Conservation (phyloP, 805 yeast species). For the Hanseniaspora clermontiae region DNA sequence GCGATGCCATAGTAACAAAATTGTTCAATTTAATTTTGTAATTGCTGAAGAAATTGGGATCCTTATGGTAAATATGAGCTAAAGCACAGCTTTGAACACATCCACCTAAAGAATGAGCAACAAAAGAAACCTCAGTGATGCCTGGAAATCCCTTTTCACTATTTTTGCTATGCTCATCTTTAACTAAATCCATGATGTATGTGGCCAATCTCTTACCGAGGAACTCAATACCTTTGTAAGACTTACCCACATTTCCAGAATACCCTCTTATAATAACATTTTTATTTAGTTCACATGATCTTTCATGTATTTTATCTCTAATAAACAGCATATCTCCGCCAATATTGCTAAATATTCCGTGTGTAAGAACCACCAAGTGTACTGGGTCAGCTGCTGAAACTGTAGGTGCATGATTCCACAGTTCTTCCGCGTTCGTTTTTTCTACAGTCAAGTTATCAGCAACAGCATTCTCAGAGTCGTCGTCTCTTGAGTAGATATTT, state of each 20-base stretch:
- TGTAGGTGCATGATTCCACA: constrained; percentile 62
- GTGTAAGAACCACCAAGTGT: constrained; percentile 77
- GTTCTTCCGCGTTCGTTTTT: constrained; percentile 44
- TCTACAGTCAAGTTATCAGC: constrained; percentile 21
- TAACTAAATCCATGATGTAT: constrained; percentile 37
- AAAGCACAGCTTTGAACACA: constrained; percentile 82
- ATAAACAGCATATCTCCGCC: constrained; percentile 82
- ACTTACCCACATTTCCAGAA: constrained; percentile 71
- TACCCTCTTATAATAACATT: constrained; percentile 74
- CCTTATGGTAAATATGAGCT: constrained; percentile 48
- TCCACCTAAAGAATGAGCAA: constrained; percentile 93
- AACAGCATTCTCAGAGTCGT: constrained; percentile 11
- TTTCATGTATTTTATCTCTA: constrained; percentile 61
- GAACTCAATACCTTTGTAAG: constrained; percentile 78
- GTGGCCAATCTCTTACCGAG: constrained; percentile 73
- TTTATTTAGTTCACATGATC: constrained; percentile 35
- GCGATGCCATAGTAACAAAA: constrained; percentile 75
- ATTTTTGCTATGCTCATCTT: constrained; percentile 34
- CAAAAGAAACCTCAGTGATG: constrained; percentile 48
- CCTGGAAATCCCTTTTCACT: constrained; percentile 26
- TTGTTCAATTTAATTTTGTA: constrained; percentile 49
- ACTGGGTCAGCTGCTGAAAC: constrained; percentile 41
- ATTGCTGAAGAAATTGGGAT: constrained; percentile 56
- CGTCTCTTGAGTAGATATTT: not conserved
- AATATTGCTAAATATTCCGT: constrained; percentile 82